Evolutionary conservation across 2,329 filamentous ascomycete species (phyloP).

Genomic region (Magnaporthiopsis poae): DNA sequence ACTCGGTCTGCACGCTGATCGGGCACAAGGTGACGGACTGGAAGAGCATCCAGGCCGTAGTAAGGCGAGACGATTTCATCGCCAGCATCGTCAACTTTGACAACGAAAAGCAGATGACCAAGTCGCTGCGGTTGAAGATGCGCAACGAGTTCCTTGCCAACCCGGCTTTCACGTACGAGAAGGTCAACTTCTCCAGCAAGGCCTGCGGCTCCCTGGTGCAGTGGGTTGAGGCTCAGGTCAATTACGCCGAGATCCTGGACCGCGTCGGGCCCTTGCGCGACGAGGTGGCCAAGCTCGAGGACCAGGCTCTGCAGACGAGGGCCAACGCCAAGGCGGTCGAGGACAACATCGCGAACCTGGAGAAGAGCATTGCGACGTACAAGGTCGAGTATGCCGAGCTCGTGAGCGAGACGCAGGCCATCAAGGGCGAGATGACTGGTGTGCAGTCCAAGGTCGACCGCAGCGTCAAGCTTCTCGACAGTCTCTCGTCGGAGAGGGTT

Average conservation of each 20-base stretch:
- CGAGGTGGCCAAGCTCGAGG: slow-evolving; percentile 78
- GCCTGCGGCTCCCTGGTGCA: slow-evolving; percentile 93
- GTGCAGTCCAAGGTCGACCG: slow-evolving; percentile 97
- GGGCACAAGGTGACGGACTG: slow-evolving; percentile 81
- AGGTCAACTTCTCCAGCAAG: slow-evolving; percentile 90
- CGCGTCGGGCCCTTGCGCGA: slow-evolving; percentile 84
- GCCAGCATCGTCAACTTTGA: slow-evolving; percentile 95
- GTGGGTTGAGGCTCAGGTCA: slow-evolving; percentile 94
- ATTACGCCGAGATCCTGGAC: slow-evolving; percentile 94
- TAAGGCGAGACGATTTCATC: slow-evolving; percentile 92
- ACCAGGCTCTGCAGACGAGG: slow-evolving; percentile 82
- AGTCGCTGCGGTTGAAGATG: slow-evolving; percentile 73
- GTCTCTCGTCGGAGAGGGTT: slow-evolving; percentile 80
- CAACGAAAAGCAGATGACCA: slow-evolving; percentile 92
- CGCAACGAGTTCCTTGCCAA: slow-evolving; percentile 83
- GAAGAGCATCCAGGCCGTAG: slow-evolving; percentile 81
- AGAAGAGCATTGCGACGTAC: slow-evolving; percentile 86
- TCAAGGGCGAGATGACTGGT: slow-evolving; percentile 91
- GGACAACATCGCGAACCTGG: slow-evolving; percentile 72
- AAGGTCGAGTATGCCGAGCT: slow-evolving; percentile 91
- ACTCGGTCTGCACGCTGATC: slow-evolving; percentile 90
- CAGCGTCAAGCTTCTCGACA: slow-evolving; percentile 87
- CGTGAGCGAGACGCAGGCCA: slow-evolving; percentile 92
- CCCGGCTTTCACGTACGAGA: slow-evolving; percentile 91
- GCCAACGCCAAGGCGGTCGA: slow-evolving; percentile 87